phyloP scores from a whole-genome alignment of 129 eudicot species.

The Flaveria linearis region DNA sequence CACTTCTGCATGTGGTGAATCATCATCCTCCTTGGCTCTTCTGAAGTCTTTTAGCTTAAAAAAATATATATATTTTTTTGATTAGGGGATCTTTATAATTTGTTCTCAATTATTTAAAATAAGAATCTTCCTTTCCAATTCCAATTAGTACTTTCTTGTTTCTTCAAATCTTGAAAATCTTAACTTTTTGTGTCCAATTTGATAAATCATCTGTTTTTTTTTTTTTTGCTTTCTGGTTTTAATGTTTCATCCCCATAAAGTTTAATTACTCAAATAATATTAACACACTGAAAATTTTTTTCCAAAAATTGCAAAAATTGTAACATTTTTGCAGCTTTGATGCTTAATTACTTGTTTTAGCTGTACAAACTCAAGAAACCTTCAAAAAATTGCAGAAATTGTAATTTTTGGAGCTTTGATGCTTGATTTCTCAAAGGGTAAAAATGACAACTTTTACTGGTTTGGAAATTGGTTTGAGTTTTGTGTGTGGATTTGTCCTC shows the following conservation, averaged over 20 bases:
- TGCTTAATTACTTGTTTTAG: neutral
- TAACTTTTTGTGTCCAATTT: conserved; percentile 20
- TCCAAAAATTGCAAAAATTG: too few relatives aligned
- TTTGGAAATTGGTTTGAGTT: conserved; percentile 69
- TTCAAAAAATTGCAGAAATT: neutral
- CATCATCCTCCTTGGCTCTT: conserved; percentile 33
- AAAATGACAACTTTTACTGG: conserved; percentile 72
- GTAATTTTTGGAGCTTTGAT: conserved; percentile 25
- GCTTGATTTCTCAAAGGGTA: conserved; percentile 29
- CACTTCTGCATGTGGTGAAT: conserved; percentile 26
- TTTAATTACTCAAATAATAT: conserved; percentile 1
- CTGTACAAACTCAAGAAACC: neutral
- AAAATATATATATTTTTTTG: neutral
- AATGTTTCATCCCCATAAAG: conserved; percentile 12
- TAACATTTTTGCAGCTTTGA: too few relatives aligned
- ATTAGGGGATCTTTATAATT: too few relatives aligned
- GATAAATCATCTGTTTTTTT: neutral
- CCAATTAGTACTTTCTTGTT: conserved; percentile 16
- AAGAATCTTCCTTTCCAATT: conserved; percentile 36
- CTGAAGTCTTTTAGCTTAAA: conserved; percentile 14
- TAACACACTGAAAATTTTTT: too few relatives aligned
- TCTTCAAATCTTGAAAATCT: conserved; percentile 23
- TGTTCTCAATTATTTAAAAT: conserved; percentile 25
- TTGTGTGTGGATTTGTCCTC: conserved; percentile 73
- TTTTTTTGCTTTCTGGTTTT: neutral